These are phyloP conservation scores for Secale cereale DNA, from an alignment of 176 grass and related monocot species.

Conservation along the genomic window DNA sequence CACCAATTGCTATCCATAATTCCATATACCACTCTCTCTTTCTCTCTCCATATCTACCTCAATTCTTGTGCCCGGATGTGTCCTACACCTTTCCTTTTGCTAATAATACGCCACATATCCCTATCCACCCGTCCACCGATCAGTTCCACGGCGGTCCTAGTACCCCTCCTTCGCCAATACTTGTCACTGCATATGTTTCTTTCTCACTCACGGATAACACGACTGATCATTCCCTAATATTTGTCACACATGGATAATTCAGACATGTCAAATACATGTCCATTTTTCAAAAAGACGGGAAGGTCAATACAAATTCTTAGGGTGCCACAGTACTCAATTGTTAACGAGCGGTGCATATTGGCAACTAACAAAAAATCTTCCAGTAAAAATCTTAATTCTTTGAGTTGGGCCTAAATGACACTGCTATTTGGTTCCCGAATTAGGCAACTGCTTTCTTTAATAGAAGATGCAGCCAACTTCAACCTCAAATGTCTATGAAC, in stretches of 20 bases:
- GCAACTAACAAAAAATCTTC: neutral
- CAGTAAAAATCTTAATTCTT: neutral
- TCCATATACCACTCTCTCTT: neutral
- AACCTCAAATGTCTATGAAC: neutral
- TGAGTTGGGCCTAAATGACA: neutral
- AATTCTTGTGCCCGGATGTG: slow-evolving; percentile 36
- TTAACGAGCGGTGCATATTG: neutral
- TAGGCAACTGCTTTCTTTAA: neutral
- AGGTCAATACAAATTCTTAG: neutral
- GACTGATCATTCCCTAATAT: neutral
- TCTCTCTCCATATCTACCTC: slow-evolving; percentile 49
- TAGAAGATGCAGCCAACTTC: neutral
- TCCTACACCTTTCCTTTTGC: slow-evolving; percentile 22
- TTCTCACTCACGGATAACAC: neutral
- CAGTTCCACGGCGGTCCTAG: neutral
- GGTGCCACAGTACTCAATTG: neutral
- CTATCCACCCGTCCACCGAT: neutral
- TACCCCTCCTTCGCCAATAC: neutral
- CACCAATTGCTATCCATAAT: slow-evolving; percentile 26
- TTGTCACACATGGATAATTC: neutral
- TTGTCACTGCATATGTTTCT: neutral
- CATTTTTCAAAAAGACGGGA: too few species aligned
- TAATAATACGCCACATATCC: slow-evolving; percentile 32
- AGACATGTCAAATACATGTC: neutral
- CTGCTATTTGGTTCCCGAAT: neutral